Evolutionary conservation across 169 alveolate genomes (phyloP), one percentile per base, ranked within the genome.

Genomic region (Plasmodium knowlesi): DNA sequence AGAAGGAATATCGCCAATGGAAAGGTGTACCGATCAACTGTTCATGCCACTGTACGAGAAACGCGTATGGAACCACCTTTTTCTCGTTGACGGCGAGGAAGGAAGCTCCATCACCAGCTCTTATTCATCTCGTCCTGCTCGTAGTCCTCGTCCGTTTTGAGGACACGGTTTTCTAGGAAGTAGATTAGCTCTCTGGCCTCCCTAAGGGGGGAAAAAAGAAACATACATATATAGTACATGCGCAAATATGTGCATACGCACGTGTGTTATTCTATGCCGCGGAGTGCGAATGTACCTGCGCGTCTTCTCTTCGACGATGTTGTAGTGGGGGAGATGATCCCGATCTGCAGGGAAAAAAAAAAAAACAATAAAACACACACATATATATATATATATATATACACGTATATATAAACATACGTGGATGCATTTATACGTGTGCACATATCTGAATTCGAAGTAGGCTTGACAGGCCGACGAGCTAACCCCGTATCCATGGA

Each of bases 401-500:
- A 8, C 1, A 22, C 3, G 22, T 43, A 12, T 0, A 43, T 12
- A 43, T 10, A n/a, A 1, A 32, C 39, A 1, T 1, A 32, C 39
- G n/a, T 1, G 41, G 41, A 3, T 12, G 57, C 57, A 12, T 12
- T 12, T 46, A n/a, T 39, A 39, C 8, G 46, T 9, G 46, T 9
- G 46, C 46, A 3, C 41, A n/a, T n/a, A n/a, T n/a, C n/a, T n/a
- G 41, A 3, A 34, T 1, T 16, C 0, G 61, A 22, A 3, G 19
- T 19, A 43, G 54, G n/a, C n/a, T 43, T 43, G 9, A 14, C 22
- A 14, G 14, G 14, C 19, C 25, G 61, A 6, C 61, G 2, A 0
- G 30, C 25, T 22, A 41, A 91, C 95, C 92, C 39, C 28, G 74
- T 37, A 91, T 81, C 95, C 95, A 91, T 1, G 95, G 92, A 91